These are phyloP conservation scores for Dipodascopsis uninucleata DNA, from an alignment of 805 yeast species.

Conservation along the genomic window DNA sequence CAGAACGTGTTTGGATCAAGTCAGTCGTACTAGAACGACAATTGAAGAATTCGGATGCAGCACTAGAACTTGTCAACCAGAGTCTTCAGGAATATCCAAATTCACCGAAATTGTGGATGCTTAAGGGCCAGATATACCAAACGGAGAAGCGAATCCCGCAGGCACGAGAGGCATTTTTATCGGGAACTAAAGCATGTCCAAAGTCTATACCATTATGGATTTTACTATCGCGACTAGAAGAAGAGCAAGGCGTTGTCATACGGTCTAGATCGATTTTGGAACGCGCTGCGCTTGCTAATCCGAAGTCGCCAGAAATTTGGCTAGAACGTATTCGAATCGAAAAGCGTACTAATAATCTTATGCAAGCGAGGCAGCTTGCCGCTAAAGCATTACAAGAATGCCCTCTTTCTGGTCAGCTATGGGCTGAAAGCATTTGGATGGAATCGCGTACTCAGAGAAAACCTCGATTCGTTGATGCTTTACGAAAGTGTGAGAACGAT, in stretches of 20 bases:
- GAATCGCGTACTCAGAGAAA: constrained; percentile 47
- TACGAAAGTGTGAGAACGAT: constrained; percentile 60
- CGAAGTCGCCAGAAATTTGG: constrained; percentile 54
- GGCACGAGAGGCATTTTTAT: constrained; percentile 48
- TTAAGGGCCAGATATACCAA: constrained; percentile 55
- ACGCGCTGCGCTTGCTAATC: constrained; percentile 53
- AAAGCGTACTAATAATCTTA: constrained; percentile 43
- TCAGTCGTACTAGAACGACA: constrained; percentile 52
- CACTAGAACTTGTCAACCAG: constrained; percentile 42
- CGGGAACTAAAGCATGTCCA: constrained; percentile 52
- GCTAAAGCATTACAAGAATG: constrained; percentile 56
- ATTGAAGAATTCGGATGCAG: constrained; percentile 36
- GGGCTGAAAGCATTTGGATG: constrained; percentile 57
- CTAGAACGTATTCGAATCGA: constrained; percentile 59
- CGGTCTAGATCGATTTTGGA: constrained; percentile 73
- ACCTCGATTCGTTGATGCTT: constrained; percentile 66
- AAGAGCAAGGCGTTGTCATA: constrained; percentile 42
- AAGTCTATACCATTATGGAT: constrained; percentile 52
- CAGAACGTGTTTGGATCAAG: constrained; percentile 60
- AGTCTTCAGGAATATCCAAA: constrained; percentile 52
- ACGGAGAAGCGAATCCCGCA: constrained; percentile 33
- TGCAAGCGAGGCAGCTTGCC: constrained; percentile 53
- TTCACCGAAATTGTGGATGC: constrained; percentile 54
- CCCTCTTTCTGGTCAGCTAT: constrained; percentile 58
- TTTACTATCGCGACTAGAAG: constrained; percentile 48